Conservation (phyloP, 352 stramenopile species). For the Phytophthora aleatoria region DNA sequence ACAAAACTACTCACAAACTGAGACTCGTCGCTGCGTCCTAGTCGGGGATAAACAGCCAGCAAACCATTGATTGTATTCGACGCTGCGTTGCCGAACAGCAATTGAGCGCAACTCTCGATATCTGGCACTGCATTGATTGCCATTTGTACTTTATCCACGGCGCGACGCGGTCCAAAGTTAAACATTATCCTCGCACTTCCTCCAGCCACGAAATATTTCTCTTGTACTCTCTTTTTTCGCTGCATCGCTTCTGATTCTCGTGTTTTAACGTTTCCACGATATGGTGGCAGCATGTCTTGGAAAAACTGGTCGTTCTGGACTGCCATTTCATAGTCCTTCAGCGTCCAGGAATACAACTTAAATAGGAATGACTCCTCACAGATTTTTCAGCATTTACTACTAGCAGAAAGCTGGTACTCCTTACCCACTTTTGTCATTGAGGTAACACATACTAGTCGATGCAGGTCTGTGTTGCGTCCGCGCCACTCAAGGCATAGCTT, state of each 20-base stretch:
- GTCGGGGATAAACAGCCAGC: background rate
- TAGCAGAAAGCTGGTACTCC: background rate
- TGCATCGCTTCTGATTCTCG: background rate
- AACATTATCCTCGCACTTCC: conserved; percentile 1
- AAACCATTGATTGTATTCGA: no score
- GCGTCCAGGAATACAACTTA: no score
- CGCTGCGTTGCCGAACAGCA: no score
- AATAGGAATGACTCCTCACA: no score
- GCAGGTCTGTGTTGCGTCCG: background rate
- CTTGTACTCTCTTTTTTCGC: background rate
- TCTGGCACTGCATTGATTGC: background rate
- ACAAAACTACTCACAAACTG: background rate
- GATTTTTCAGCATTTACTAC: no score
- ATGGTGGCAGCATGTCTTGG: no score
- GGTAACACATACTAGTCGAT: background rate
- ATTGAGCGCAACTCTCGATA: background rate
- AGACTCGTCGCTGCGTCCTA: background rate
- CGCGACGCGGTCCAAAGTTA: background rate
- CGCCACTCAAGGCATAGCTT: background rate
- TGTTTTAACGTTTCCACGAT: no score
- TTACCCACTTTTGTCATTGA: background rate
- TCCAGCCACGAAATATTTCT: background rate
- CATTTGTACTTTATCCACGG: background rate
- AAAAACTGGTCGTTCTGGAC: no score
- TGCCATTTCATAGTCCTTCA: no score